Percentiles rank a stretch among this genome's conserved stretches.
phyloP scores from a whole-genome alignment of 2,329 filamentous ascomycete species.

The Fusarium abutilonis region DNA sequence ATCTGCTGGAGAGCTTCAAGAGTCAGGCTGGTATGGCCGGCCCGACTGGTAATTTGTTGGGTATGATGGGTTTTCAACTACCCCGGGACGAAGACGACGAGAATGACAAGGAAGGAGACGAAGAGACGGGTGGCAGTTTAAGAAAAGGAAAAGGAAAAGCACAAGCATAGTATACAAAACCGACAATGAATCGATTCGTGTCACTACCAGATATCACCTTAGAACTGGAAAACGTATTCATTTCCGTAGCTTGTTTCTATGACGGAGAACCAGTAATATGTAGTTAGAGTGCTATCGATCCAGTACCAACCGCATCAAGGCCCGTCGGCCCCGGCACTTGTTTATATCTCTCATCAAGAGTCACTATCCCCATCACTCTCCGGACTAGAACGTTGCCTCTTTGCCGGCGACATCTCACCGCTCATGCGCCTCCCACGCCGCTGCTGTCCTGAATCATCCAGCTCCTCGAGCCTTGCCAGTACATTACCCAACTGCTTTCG shows the following conservation, averaged over 20 bases:
- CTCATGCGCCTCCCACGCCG: conserved; percentile 49
- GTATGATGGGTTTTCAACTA: conserved; percentile 83
- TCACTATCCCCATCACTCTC: conserved; percentile 33
- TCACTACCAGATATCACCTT: not conserved
- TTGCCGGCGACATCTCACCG: conserved; percentile 57
- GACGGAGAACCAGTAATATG: conserved; percentile 14
- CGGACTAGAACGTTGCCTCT: conserved; percentile 52
- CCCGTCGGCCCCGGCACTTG: not conserved
- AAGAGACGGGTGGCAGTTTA: conserved; percentile 18
- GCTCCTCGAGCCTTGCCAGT: conserved; percentile 57
- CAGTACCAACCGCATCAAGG: not conserved
- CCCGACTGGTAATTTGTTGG: conserved; percentile 86
- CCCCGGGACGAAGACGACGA: conserved; percentile 79
- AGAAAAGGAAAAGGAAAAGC: conserved; percentile 18
- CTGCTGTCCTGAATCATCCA: conserved; percentile 47
- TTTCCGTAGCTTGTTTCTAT: conserved; percentile 6
- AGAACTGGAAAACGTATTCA: not conserved
- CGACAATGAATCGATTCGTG: not conserved
- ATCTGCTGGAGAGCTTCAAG: conserved; percentile 92
- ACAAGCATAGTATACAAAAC: not conserved
- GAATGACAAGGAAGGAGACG: conserved; percentile 43
- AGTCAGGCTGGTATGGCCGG: conserved; percentile 86
- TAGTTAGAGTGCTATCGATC: conserved; percentile 5
- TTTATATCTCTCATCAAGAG: conserved; percentile 7
- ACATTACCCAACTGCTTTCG: conserved; percentile 61